phyloP scores from a whole-genome alignment of 768 basidiomycete genomes.

The Tephrocybe sp. region DNA sequence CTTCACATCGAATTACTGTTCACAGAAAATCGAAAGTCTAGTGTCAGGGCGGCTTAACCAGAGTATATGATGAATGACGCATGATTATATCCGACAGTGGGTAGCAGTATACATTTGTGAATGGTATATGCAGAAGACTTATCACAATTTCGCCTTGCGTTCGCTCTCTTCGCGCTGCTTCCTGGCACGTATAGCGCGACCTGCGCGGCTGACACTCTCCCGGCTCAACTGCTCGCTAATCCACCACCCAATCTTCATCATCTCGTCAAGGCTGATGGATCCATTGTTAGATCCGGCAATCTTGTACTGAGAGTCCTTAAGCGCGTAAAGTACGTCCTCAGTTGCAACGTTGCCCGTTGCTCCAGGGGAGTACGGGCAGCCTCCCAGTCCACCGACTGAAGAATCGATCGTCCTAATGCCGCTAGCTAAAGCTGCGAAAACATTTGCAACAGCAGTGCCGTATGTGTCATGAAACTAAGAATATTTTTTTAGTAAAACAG shows the following conservation, averaged over 20 bases:
- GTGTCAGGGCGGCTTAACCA: too few species aligned
- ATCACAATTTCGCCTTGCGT: constrained; percentile 9
- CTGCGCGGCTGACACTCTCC: constrained; percentile 74
- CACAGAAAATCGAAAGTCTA: too few species aligned
- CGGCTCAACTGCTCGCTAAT: constrained; percentile 65
- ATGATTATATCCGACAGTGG: too few species aligned
- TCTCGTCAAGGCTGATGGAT: constrained; percentile 56
- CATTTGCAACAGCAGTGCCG: constrained; percentile 78
- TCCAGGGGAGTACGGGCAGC: constrained; percentile 95
- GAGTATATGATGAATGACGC: too few species aligned
- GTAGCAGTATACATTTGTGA: too few species aligned
- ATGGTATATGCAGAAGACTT: too few species aligned
- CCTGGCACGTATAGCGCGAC: constrained; percentile 63
- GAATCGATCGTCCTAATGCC: constrained; percentile 84
- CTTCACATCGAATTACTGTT: too few species aligned
- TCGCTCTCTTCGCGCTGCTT: constrained; percentile 9
- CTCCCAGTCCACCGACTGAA: constrained; percentile 86
- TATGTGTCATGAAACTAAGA: constrained; percentile 86
- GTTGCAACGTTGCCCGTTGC: constrained; percentile 95
- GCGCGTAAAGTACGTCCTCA: constrained; percentile 85
- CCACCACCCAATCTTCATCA: constrained; percentile 83
- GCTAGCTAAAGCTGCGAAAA: constrained; percentile 63
- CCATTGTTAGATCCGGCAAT: constrained; percentile 41
- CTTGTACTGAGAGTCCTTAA: constrained; percentile 60
- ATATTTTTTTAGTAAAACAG: constrained; percentile 3